Base-by-base conservation (phyloP, 2,329 filamentous ascomycete genomes). In the Neopestalotiopsis clavispora region DNA sequence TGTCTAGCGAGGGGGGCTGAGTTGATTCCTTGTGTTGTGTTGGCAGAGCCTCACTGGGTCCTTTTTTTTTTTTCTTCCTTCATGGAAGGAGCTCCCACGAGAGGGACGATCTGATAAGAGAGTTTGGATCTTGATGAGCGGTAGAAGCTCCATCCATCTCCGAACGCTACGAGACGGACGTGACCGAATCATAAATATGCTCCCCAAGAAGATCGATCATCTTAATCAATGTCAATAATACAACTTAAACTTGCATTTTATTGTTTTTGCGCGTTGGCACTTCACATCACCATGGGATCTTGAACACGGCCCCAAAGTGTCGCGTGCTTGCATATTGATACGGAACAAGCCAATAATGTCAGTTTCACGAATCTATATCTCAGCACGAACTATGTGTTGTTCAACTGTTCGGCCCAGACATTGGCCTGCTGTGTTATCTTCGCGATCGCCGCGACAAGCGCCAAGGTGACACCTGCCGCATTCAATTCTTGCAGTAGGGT, bases 381-480 rank as follows among this genome's bases (percentile, higher is more conserved):
- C 12, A 60, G 32, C 32, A 28, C 23, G 23, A 28, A 28, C 23
- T 28, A 28, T 9, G 58, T 38, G 20, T 38, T 60, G 58, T 38
- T 60, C 32, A 60, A 60, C 13, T 60, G 32, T 20, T 12, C n/a
- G 45, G 45, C 17, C 45, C 45, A 52, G 17, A 52, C 45, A 20
- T 17, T 52, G 23, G 45, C 20, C 17, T 52, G 17, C 17, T 52
- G 17, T 52, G 45, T 45, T 67, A 67, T 59, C 65, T 49, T 42
- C 23, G 52, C 45, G 45, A 52, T 52, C 45, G 45, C 45, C 45
- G 45, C 17, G 17, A 52, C 20, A 49, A 23, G 17, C 62, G 23
- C 45, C 23, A 42, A 65, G 30, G 34, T 67, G 56, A 32, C 65
- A 67, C 65, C 65, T 67, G 65, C 65, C 65, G 65, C 65, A 42